Evolutionary conservation across 1,284 basidiomycete genomes (phyloP).

Genomic region (Malassezia dermatis): DNA sequence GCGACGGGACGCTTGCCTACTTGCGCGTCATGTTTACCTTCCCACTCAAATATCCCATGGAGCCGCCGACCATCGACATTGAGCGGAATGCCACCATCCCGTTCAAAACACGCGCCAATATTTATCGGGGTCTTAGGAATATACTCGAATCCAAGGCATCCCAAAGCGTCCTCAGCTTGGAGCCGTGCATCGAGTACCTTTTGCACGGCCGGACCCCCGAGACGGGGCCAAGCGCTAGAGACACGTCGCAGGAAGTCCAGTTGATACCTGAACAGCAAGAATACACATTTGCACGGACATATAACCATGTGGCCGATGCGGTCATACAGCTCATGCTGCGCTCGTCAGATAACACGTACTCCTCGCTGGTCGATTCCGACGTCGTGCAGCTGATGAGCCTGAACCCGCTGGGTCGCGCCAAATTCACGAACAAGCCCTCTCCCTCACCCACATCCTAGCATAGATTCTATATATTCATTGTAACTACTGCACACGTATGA

Average conservation of each 20-base stretch:
- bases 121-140: conserved; percentile 24
- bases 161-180: conserved; percentile 21
- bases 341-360: conserved; percentile 12
- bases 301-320: conserved; percentile 28
- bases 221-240: background rate
- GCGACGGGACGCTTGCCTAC: conserved; percentile 25
- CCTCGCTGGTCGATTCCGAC: conserved; percentile 30
- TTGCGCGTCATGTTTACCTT: conserved; percentile 36
- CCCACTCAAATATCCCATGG: conserved; percentile 29
- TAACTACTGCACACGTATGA: background rate
- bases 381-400: conserved; percentile 35
- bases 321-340: conserved; percentile 27
- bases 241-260: background rate
- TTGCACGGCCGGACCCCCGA: background rate
- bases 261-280: conserved; percentile 3
- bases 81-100: conserved; percentile 38
- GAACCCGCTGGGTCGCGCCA: conserved; percentile 17
- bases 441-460: background rate
- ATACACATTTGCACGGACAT: conserved; percentile 30
- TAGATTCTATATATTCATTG: background rate
- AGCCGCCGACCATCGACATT: conserved; percentile 34
- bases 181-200: conserved; percentile 26
- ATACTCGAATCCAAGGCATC: conserved; percentile 20
- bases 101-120: conserved; percentile 33
- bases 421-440: background rate